Conservation (phyloP, 495 filamentous ascomycete genomes). For the Aspergillus nanangensis region DNA sequence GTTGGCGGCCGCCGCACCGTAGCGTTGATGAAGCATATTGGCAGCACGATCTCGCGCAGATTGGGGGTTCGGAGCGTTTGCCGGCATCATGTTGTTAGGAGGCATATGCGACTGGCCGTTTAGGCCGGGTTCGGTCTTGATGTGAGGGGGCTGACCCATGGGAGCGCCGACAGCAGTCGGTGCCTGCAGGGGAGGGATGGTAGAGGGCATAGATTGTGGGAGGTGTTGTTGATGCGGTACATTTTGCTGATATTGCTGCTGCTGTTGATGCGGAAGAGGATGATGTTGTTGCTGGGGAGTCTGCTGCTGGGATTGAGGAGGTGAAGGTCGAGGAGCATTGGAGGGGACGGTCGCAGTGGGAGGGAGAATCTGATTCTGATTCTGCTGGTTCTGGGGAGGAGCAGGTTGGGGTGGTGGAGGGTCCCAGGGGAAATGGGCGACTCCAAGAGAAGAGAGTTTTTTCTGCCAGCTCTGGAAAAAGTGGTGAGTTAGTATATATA, state of each 20-base stretch:
- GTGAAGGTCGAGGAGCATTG: constrained; percentile 45
- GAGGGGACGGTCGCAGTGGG: constrained; percentile 54
- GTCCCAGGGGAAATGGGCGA: constrained; percentile 95
- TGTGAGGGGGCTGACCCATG: constrained; percentile 44
- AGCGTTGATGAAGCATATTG: constrained; percentile 62
- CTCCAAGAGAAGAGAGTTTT: constrained; percentile 73
- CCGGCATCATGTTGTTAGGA: constrained; percentile 29
- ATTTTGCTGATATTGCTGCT: constrained; percentile 21
- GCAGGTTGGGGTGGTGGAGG: constrained; percentile 54
- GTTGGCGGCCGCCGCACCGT: constrained; percentile 63
- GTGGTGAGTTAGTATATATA: constrained; percentile 19
- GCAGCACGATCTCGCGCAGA: constrained; percentile 65
- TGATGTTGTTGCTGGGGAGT: neutral
- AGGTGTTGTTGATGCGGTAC: constrained; percentile 25
- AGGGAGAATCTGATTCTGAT: constrained; percentile 33
- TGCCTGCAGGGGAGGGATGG: constrained; percentile 17
- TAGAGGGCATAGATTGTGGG: constrained; percentile 27
- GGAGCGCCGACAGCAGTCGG: constrained; percentile 16
- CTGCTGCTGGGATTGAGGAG: constrained; percentile 13
- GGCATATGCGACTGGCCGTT: constrained; percentile 43
- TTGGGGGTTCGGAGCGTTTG: constrained; percentile 34
- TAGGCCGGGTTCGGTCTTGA: constrained; percentile 73
- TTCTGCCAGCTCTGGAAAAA: constrained; percentile 78
- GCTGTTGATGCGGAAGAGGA: neutral
- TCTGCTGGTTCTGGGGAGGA: constrained; percentile 22